phyloP scores from a whole-genome alignment of 139 green algal species.

The Chlorokybus atmophyticus region DNA sequence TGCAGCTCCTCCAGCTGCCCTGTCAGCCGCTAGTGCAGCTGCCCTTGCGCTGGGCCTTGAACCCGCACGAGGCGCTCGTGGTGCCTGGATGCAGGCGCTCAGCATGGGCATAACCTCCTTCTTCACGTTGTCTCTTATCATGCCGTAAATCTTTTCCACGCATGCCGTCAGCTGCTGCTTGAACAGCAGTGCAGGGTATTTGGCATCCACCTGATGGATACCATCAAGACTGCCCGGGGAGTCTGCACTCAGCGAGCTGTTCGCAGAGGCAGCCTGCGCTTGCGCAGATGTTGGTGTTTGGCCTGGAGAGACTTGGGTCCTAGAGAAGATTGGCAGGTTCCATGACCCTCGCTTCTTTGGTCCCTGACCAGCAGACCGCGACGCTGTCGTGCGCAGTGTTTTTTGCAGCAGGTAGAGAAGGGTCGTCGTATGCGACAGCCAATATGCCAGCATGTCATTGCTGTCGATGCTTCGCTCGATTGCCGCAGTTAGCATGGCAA shows the following conservation, averaged over 20 bases:
- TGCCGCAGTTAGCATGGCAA: conserved; percentile 64
- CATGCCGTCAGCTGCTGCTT: conserved; percentile 98
- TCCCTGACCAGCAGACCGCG: conserved; percentile 34
- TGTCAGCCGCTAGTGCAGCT: not conserved
- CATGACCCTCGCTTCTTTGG: conserved; percentile 11
- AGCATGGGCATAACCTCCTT: conserved; percentile 81
- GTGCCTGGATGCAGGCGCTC: conserved; percentile 48
- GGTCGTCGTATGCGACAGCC: conserved; percentile 88
- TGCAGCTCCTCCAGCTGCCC: conserved; percentile 15
- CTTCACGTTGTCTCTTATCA: conserved; percentile 96
- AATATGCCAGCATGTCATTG: conserved; percentile 73
- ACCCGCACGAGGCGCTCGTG: conserved; percentile 18
- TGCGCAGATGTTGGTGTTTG: not conserved
- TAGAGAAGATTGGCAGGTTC: conserved; percentile 27
- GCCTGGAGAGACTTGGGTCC: no score
- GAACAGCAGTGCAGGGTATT: conserved; percentile 97
- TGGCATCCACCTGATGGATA: conserved; percentile 76
- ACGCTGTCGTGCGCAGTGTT: conserved; percentile 66
- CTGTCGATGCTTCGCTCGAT: conserved; percentile 50
- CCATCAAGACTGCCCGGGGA: not conserved
- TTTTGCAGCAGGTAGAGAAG: conserved; percentile 86
- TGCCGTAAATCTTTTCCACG: conserved; percentile 95
- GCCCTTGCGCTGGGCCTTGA: no score
- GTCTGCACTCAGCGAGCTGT: conserved; percentile 1
- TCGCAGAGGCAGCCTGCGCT: conserved; percentile 1